Conservation (phyloP, 192 early-diverging fungal species). For the Phycomyces blakesleeanus region DNA sequence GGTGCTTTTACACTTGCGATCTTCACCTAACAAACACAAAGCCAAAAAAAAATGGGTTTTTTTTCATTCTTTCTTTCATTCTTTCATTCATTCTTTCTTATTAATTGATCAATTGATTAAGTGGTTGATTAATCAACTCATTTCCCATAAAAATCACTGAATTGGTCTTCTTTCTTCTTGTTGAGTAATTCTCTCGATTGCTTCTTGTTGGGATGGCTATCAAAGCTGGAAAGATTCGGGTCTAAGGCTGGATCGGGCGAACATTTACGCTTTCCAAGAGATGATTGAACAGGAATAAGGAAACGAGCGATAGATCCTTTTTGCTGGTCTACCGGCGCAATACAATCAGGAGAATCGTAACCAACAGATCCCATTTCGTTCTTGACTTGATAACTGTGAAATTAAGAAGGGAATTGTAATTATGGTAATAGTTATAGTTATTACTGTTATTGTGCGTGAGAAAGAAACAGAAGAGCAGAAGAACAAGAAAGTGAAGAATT, state of each 20-base stretch:
- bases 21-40: conserved; percentile 7
- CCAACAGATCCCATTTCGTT: conserved; percentile 42
- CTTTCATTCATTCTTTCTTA: background rate
- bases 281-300: conserved; percentile 13
- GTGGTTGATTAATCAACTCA: no score
- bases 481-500: no score
- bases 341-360: conserved; percentile 43
- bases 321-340: conserved; percentile 40
- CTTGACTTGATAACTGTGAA: conserved; percentile 44
- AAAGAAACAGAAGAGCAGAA: no score
- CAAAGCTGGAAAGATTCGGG: no score
- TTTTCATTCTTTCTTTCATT: conserved; percentile 6
- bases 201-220: no score
- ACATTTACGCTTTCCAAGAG: background rate
- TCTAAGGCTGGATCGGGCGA: no score
- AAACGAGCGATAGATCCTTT: conserved; percentile 26
- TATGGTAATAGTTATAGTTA: no score
- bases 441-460: no score
- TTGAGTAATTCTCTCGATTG: no score
- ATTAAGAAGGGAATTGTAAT: conserved; percentile 7
- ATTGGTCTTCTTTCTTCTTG: no score
- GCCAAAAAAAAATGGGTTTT: background rate
- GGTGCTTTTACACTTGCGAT: conserved; percentile 30
- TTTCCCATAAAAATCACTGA: no score
- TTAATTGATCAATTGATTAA: no score